phyloP scores from a whole-genome alignment of 305 asterid genomes.

The Fraxinus albicans region DNA sequence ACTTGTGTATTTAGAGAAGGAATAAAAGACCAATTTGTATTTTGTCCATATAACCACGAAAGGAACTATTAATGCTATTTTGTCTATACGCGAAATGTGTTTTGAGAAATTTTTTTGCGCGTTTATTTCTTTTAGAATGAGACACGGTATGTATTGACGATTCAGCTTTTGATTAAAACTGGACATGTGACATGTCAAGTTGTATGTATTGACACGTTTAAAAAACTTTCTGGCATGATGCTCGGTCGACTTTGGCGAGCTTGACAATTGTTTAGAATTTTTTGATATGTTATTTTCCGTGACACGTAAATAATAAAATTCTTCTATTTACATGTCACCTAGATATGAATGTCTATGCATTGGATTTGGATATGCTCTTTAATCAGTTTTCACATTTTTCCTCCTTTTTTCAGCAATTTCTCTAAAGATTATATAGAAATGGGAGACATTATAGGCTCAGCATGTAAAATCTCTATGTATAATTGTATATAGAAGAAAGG shows the following conservation, averaged over 20 bases:
- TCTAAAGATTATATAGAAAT: no score
- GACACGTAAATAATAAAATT: background rate
- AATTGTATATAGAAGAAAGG: no score
- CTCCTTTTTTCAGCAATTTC: no score
- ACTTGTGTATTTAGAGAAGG: background rate
- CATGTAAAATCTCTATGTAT: no score
- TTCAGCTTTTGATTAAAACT: background rate
- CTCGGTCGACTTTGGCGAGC: background rate
- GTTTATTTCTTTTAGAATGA: background rate
- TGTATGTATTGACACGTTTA: background rate
- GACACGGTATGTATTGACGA: background rate
- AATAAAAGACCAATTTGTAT: background rate
- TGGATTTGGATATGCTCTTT: background rate
- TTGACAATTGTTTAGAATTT: background rate
- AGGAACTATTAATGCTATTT: background rate
- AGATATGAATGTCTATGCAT: background rate
- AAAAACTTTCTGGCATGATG: background rate
- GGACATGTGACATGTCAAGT: background rate
- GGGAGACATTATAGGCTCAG: no score
- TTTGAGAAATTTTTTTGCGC: background rate
- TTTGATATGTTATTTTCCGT: background rate
- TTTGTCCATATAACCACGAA: background rate
- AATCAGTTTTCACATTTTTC: no score
- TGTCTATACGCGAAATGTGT: background rate
- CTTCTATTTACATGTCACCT: background rate